phyloP scores from a whole-genome alignment of 129 eudicot genomes.

The Erigeron canadensis region DNA sequence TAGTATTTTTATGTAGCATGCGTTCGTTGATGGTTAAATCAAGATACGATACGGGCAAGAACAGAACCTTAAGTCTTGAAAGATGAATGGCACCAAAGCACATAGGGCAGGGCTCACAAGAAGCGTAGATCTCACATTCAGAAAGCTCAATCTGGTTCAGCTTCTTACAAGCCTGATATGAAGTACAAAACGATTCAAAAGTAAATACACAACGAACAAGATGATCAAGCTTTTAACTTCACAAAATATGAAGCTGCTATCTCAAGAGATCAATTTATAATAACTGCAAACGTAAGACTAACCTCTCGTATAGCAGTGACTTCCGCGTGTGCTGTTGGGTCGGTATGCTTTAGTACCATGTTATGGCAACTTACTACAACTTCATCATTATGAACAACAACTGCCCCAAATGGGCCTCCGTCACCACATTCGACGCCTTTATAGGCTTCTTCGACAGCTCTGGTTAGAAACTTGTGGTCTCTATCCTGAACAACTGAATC shows the following conservation, averaged over 20 bases:
- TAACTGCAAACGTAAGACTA: constrained; percentile 15
- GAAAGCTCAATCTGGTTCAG: constrained; percentile 20
- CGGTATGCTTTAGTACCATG: constrained; percentile 62
- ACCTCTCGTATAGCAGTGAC: constrained; percentile 93
- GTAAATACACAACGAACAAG: background rate
- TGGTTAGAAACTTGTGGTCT: constrained; percentile 74
- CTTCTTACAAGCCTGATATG: constrained; percentile 10
- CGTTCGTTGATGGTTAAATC: background rate
- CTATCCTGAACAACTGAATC: constrained; percentile 70
- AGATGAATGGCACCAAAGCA: constrained; percentile 20
- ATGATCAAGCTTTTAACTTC: background rate
- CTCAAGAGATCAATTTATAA: background rate
- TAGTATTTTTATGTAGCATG: background rate
- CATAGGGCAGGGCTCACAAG: constrained; percentile 24
- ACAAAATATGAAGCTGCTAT: background rate
- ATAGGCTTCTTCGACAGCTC: constrained; percentile 87
- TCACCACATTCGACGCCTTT: constrained; percentile 80
- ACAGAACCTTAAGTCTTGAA: constrained; percentile 2
- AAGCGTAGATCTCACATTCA: constrained; percentile 17
- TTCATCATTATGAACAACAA: constrained; percentile 72
- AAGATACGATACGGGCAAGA: background rate
- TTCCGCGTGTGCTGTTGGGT: constrained; percentile 88
- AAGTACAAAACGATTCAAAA: background rate
- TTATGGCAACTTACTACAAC: constrained; percentile 84
- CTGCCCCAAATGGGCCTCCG: constrained; percentile 95